Base-by-base conservation (phyloP, 2,329 filamentous ascomycete genomes). In the Fusarium oligoseptatum region DNA sequence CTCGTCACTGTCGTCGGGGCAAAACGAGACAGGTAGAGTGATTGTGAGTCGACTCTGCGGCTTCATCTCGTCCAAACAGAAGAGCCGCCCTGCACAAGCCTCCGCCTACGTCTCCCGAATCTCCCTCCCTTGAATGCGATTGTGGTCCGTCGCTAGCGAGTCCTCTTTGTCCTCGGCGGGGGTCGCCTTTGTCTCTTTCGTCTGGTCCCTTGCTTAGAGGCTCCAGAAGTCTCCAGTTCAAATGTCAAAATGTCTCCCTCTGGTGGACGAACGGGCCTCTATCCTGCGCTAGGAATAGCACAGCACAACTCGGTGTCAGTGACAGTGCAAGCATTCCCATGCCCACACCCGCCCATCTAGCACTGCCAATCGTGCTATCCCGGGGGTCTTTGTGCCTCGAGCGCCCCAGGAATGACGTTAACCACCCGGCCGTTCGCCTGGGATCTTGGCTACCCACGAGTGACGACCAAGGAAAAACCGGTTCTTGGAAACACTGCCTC, bases 401-500 rank as follows among this genome's bases (percentile, higher is more conserved):
- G 57, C 34, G 57, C 66, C 43, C 63, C 66, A 74, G 67, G 67
- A 70, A 78, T 78, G 75, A 77, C 75, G 77, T 78, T 75, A 32
- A 58, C 50, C 37, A 56, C 57, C 29, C 58, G 34, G 36, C 43
- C 17, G 22, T 27, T 22, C 12, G 63, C 37, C 45, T 64, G 48
- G 65, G 68, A 60, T 73, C 69, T 72, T 67, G 58, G 58, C 60
- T 65, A 64, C 63, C 66, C 62, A 29, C 11, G 72, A 45, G 50
- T 20, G 56, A 41, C 41, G 29, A 52, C 45, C 57, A 50, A 45
- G 41, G 32, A 64, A 70, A 58, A 75, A 70, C 75, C 72, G 68
- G 75, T 75, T 77, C 66, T 65, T 43, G 69, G 60, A 67, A 77
- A 77, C 68, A 73, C 66, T 70, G 67, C 70, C 68, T 70, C 67